A percentile compares a stretch with the other conserved stretches of the same genome.
These are phyloP conservation scores for Perilla frutescens DNA, from an alignment of 257 asterid species.

Conservation along the genomic window DNA sequence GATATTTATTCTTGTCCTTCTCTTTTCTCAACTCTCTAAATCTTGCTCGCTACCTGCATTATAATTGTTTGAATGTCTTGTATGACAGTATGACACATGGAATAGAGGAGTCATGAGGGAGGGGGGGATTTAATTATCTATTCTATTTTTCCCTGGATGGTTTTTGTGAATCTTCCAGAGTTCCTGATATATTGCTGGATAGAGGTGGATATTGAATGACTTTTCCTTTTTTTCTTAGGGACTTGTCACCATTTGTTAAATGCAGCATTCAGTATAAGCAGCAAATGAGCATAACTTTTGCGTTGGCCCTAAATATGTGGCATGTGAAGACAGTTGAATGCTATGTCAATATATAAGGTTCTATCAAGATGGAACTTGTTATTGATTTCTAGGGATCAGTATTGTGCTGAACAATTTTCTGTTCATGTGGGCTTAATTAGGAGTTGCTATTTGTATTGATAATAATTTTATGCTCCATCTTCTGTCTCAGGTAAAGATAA, in stretches of 20 bases:
- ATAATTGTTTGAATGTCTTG: too few relatives aligned
- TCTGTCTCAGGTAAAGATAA: constrained; percentile 73
- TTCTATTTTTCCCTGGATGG: constrained; percentile 13
- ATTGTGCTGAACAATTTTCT: not conserved
- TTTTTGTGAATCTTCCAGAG: not conserved
- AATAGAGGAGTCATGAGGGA: too few relatives aligned
- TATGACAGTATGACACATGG: too few relatives aligned
- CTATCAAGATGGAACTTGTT: constrained; percentile 25
- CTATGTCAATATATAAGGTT: not conserved
- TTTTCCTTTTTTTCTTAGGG: constrained; percentile 7
- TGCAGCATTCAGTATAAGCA: constrained; percentile 21
- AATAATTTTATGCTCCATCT: constrained; percentile 17
- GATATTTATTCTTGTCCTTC: not conserved
- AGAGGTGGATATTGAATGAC: not conserved
- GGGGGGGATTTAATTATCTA: not conserved
- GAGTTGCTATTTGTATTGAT: constrained; percentile 11
- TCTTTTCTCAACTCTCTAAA: too few relatives aligned
- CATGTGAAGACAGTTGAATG: constrained; percentile 13
- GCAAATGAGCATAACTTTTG: constrained; percentile 14
- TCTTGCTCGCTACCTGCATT: too few relatives aligned
- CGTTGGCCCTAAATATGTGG: constrained; percentile 14
- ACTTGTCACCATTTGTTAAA: constrained; percentile 8
- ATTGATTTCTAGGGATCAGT: constrained; percentile 18
- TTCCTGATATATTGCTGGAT: constrained; percentile 18
- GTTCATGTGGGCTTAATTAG: constrained; percentile 26